Percentiles rank a stretch among this genome's conserved stretches.
Conservation (phyloP, 2,329 filamentous ascomycete species). For the Scedosporium dehoogii region DNA sequence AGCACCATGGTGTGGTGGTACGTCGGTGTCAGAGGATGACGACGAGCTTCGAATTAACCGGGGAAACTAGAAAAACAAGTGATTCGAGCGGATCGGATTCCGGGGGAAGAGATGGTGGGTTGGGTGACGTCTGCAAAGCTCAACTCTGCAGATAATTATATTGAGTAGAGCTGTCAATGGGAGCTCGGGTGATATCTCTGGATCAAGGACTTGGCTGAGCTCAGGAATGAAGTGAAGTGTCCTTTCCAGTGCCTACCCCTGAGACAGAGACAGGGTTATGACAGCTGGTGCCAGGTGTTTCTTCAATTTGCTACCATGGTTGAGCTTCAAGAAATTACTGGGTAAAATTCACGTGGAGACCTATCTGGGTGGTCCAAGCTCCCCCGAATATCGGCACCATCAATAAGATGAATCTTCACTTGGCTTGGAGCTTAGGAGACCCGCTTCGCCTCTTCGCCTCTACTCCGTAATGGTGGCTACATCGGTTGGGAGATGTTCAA, state of each 20-base stretch:
- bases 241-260: no score
- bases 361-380: neutral
- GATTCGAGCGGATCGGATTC: no score
- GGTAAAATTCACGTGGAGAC: neutral
- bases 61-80: no score
- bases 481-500: no score
- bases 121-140: neutral
- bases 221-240: no score
- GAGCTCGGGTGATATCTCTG: neutral
- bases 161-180: neutral
- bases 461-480: no score
- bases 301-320: neutral
- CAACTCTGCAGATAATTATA: neutral
- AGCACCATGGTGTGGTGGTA: conserved; percentile 36
- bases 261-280: no score
- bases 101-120: neutral
- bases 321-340: neutral
- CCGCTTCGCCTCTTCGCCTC: no score
- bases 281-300: neutral
- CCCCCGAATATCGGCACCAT: neutral
- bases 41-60: no score
- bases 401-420: no score
- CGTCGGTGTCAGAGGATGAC: neutral
- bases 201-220: no score
- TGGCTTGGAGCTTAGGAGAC: no score